A percentile compares a stretch with the other conserved stretches of the same genome.
These are phyloP conservation scores for Ceratobasidium sp. DNA, from an alignment of 1,284 basidiomycete genomes.

Conservation along the genomic window DNA sequence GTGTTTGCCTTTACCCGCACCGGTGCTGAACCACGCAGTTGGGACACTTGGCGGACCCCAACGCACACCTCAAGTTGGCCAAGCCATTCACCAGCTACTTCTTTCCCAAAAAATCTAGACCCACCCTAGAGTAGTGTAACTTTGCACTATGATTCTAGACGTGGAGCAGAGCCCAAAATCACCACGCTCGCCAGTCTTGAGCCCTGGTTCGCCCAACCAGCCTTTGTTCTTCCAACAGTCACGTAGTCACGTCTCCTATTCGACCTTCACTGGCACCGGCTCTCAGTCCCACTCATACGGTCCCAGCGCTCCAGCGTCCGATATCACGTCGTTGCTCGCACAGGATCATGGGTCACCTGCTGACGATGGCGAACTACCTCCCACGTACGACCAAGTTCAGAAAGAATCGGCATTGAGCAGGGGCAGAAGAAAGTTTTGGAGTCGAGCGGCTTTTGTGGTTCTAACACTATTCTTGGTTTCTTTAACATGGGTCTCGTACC, in stretches of 20 bases:
- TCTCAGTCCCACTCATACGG: neutral
- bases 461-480: neutral
- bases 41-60: no score
- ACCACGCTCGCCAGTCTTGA: neutral
- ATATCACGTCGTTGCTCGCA: neutral
- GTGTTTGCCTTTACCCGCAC: no score
- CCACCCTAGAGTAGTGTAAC: no score
- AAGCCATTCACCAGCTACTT: no score
- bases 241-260: constrained; percentile 1
- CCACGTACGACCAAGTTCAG: constrained; percentile 4
- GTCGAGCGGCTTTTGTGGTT: neutral
- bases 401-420: neutral
- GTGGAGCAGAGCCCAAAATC: neutral
- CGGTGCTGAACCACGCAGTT: no score
- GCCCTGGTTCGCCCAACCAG: neutral
- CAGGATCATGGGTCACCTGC: neutral
- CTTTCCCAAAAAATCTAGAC: neutral
- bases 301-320: neutral
- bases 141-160: constrained; percentile 7
- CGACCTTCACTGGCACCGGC: constrained; percentile 5
- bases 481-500: neutral
- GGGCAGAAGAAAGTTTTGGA: neutral
- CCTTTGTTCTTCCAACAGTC: neutral
- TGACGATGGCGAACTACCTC: neutral
- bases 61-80: no score